phyloP scores from a whole-genome alignment of 1,284 basidiomycete species.

The Moesziomyces sp. region DNA sequence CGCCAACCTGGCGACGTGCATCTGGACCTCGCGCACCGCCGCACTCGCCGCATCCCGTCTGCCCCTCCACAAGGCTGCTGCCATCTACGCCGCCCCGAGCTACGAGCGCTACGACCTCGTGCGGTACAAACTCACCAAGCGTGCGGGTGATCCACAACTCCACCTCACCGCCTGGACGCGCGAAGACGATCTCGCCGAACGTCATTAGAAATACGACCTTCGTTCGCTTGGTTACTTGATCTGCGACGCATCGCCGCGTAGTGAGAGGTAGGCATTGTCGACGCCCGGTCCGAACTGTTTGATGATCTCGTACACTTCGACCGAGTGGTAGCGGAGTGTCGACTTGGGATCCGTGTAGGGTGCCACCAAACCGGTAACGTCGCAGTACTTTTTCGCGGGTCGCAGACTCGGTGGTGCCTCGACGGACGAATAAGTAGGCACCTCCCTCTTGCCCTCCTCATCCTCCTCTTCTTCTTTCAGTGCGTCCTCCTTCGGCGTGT shows the following conservation, averaged over 20 bases:
- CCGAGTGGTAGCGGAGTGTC: slow-evolving; percentile 83
- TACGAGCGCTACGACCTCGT: slow-evolving; percentile 54
- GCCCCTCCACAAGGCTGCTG: slow-evolving; percentile 49
- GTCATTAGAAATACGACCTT: background rate
- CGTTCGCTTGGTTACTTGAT: slow-evolving; percentile 37
- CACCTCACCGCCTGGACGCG: slow-evolving; percentile 47
- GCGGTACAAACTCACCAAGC: slow-evolving; percentile 51
- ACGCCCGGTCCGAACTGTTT: slow-evolving; percentile 73
- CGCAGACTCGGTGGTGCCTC: slow-evolving; percentile 85
- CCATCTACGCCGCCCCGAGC: slow-evolving; percentile 35
- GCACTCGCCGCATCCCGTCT: slow-evolving; percentile 44
- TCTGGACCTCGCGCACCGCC: slow-evolving; percentile 51
- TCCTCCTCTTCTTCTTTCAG: slow-evolving; percentile 1
- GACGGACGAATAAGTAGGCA: slow-evolving; percentile 74
- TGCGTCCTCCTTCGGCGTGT: background rate
- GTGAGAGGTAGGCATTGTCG: slow-evolving; percentile 61
- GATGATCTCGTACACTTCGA: slow-evolving; percentile 83
- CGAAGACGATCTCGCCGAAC: slow-evolving; percentile 17
- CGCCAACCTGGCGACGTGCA: slow-evolving; percentile 61
- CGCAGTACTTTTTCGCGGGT: slow-evolving; percentile 82
- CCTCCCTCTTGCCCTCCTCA: slow-evolving; percentile 15
- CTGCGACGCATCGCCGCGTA: slow-evolving; percentile 61
- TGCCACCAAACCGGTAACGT: slow-evolving; percentile 86
- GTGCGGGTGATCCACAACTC: slow-evolving; percentile 19
- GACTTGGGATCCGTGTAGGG: slow-evolving; percentile 86